phyloP scores from a whole-genome alignment of 2,329 filamentous ascomycete species.

The Penicillium sp. region DNA sequence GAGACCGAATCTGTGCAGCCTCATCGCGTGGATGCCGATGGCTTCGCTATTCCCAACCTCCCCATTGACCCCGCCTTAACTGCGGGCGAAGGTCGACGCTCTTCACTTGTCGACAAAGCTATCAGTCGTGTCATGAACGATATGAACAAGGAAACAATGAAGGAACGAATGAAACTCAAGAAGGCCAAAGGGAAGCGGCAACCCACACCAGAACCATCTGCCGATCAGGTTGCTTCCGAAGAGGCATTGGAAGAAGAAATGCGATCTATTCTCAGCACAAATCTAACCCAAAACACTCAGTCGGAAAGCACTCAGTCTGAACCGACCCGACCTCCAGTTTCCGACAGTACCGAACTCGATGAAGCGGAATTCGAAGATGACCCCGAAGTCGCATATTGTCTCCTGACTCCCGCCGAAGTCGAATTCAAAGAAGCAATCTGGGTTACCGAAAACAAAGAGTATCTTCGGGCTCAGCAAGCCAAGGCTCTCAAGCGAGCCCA shows the following conservation, averaged over 20 bases:
- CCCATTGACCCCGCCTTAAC: conserved; percentile 49
- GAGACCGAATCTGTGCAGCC: conserved; percentile 27
- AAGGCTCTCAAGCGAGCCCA: conserved; percentile 75
- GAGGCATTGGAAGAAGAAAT: conserved; percentile 69
- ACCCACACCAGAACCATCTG: conserved; percentile 55
- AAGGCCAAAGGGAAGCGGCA: conserved; percentile 34
- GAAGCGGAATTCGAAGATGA: conserved; percentile 88
- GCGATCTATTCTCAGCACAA: conserved; percentile 61
- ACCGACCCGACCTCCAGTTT: conserved; percentile 51
- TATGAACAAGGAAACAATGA: conserved; percentile 15
- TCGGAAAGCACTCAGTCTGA: conserved; percentile 24
- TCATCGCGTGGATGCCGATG: conserved; percentile 63
- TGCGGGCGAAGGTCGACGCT: conserved; percentile 23
- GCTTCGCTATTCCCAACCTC: conserved; percentile 64
- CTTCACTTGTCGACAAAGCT: conserved; percentile 17
- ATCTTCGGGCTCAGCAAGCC: conserved; percentile 81
- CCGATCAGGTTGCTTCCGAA: conserved; percentile 62
- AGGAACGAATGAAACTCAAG: conserved; percentile 21
- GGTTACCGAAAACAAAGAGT: conserved; percentile 94
- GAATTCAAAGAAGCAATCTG: conserved; percentile 87
- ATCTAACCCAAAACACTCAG: conserved; percentile 33
- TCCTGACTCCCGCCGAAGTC: conserved; percentile 72
- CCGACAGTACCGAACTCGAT: conserved; percentile 60
- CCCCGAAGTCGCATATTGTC: conserved; percentile 78
- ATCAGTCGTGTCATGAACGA: conserved; percentile 27